These are phyloP conservation scores for Ogataea paraovalis DNA, from an alignment of 805 yeast species.

Conservation along the genomic window DNA sequence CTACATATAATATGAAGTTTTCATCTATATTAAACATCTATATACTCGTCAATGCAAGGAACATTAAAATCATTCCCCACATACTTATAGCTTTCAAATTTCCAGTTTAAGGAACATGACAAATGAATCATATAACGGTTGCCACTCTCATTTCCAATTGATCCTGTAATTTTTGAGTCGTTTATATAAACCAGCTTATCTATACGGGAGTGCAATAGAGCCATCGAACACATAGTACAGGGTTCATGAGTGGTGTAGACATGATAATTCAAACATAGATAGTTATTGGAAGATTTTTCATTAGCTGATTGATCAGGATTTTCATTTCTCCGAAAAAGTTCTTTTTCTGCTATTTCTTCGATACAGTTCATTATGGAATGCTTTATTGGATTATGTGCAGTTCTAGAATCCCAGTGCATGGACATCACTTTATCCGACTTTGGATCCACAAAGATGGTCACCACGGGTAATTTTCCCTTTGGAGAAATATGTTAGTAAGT, in stretches of 20 bases:
- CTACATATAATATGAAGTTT: neutral
- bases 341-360: constrained; percentile 50
- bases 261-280: constrained; percentile 71
- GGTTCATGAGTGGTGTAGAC: constrained; percentile 94
- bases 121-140: constrained; percentile 72
- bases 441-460: constrained; percentile 65
- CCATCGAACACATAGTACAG: constrained; percentile 96
- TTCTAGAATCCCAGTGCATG: constrained; percentile 37
- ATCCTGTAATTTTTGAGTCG: constrained; percentile 48
- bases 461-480: constrained; percentile 41
- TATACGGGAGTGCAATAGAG: constrained; percentile 85
- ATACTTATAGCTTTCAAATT: constrained; percentile 49
- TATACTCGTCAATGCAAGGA: constrained; percentile 19
- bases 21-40: constrained; percentile 17
- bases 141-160: constrained; percentile 53
- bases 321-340: neutral
- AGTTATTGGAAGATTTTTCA: constrained; percentile 30
- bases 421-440: constrained; percentile 37
- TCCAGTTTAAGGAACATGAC: constrained; percentile 77
- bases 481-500: constrained; percentile 1
- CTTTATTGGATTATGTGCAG: constrained; percentile 45
- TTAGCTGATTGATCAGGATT: neutral
- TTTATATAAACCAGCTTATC: constrained; percentile 60
- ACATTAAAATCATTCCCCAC: constrained; percentile 12
- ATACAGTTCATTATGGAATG: constrained; percentile 80